Base-by-base conservation (phyloP, 2,329 filamentous ascomycete genomes). In the Zasmidium citrigriseum region DNA sequence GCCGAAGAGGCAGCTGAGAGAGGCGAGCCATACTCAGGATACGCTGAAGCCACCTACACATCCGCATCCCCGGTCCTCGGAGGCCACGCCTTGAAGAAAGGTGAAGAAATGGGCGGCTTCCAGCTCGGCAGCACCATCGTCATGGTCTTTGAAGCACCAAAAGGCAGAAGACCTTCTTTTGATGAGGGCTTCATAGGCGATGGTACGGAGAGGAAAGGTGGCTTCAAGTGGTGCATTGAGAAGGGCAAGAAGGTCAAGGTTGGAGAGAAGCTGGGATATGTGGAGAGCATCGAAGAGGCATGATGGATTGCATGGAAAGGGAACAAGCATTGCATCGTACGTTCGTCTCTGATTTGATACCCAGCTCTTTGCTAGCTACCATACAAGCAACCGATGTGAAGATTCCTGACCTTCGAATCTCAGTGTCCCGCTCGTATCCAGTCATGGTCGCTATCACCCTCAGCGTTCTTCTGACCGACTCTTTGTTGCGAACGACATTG, bases 91-190 rank as follows among this genome's bases (percentile, higher is more conserved):
- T 78, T 99, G 55, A 85, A 88, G 63, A 83, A 90, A 46, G 95
- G 95, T 34, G 93, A 98, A 72, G 95, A 99, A 76, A 98, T 99
- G 92, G 95, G 95, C 55, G 96, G 95, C 0, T 99, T 99, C 78
- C 91, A 96, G 78, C 82, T 99, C 2, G 95, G 95, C 20, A 96
- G 91, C 73, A 96, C 93, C 1, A 88, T 99, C 65, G 95, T 99
- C 41, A 80, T 99, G 53, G 92, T 99, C 0, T 99, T 99, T 72
- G 96, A 99, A 77, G 95, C 95, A 12, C 95, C 95, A 0, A 85
- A 87, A 67, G 85, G 85, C 14, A 69, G 76, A 24, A 80, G 81
- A 52, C 77, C 73, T 9, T 83, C 77, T 64, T 79, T 86, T 45
- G 86, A 88, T 65, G 82, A 86, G 55, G 84, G 86, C 1, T 86